Conservation (phyloP, 345 rosid species). For the Moricandia arvensis region DNA sequence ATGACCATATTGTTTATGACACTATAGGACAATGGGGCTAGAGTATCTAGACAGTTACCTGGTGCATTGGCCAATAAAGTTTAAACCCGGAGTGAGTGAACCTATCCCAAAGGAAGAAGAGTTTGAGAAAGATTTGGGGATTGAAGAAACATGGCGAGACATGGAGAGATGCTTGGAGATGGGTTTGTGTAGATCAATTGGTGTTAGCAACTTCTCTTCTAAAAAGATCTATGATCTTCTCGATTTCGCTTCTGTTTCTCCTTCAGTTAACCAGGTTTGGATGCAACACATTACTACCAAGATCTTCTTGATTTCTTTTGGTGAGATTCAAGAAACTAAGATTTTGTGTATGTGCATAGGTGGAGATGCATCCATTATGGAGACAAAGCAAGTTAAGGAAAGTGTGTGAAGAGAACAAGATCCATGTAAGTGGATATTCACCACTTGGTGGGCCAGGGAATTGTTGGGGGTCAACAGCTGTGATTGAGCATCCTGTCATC, state of each 20-base stretch:
- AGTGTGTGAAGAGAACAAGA: slow-evolving; percentile 55
- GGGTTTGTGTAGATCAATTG: slow-evolving; percentile 70
- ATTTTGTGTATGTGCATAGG: slow-evolving; percentile 38
- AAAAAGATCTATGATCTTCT: slow-evolving; percentile 52
- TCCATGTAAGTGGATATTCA: slow-evolving; percentile 85
- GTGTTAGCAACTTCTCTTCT: slow-evolving; percentile 89
- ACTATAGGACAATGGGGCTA: slow-evolving; percentile 57
- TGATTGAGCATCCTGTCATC: slow-evolving; percentile 57
- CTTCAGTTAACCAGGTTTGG: slow-evolving; percentile 68
- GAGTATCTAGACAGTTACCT: slow-evolving; percentile 79
- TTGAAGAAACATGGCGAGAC: slow-evolving; percentile 73
- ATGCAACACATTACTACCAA: neutral
- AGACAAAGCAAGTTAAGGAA: slow-evolving; percentile 68
- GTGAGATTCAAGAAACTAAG: neutral
- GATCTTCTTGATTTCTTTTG: slow-evolving; percentile 1
- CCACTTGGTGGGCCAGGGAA: slow-evolving; percentile 86
- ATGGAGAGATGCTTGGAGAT: slow-evolving; percentile 79
- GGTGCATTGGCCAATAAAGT: slow-evolving; percentile 93
- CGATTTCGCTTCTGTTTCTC: slow-evolving; percentile 62
- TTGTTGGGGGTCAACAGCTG: slow-evolving; percentile 76
- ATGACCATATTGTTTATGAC: neutral
- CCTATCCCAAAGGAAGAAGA: slow-evolving; percentile 70
- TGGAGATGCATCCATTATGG: slow-evolving; percentile 98
- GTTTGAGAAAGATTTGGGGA: slow-evolving; percentile 54
- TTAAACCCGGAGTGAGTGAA: slow-evolving; percentile 57